These are phyloP conservation scores for Lipomyces orientalis DNA, from an alignment of 805 yeast genomes.

Conservation along the genomic window DNA sequence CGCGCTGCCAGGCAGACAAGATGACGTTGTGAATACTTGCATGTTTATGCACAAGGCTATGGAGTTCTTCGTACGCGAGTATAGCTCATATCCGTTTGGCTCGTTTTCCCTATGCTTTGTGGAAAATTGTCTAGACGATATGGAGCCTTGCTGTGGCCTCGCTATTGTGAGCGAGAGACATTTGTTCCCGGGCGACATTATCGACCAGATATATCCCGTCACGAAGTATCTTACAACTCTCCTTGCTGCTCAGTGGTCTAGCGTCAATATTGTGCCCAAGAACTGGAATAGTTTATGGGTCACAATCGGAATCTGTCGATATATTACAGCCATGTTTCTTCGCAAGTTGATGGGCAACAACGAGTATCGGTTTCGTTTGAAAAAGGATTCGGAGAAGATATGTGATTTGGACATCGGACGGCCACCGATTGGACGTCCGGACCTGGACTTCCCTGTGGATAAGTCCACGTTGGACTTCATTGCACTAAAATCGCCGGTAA, in stretches of 20 bases:
- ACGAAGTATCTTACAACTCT: constrained; percentile 73
- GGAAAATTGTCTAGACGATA: constrained; percentile 55
- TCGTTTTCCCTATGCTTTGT: constrained; percentile 80
- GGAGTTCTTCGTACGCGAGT: constrained; percentile 83
- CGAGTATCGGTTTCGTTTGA: constrained; percentile 75
- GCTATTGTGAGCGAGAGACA: constrained; percentile 64
- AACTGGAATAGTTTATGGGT: constrained; percentile 86
- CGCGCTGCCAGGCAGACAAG: constrained; percentile 62
- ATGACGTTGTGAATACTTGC: constrained; percentile 71
- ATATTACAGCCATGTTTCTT: constrained; percentile 77
- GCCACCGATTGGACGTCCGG: constrained; percentile 79
- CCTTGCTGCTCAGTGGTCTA: constrained; percentile 89
- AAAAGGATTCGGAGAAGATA: constrained; percentile 65
- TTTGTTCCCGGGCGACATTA: constrained; percentile 70
- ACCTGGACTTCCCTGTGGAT: constrained; percentile 65
- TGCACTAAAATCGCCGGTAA: constrained; percentile 81
- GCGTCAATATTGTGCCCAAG: constrained; percentile 84
- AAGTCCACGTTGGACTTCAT: constrained; percentile 71
- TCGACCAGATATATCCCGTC: constrained; percentile 76
- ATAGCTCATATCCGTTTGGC: constrained; percentile 90
- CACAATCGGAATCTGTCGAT: constrained; percentile 80
- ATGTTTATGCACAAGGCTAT: constrained; percentile 77
- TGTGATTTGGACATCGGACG: constrained; percentile 77
- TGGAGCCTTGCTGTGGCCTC: constrained; percentile 75
- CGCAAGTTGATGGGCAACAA: constrained; percentile 79